Percentiles rank a stretch among this genome's conserved stretches.
phyloP scores from a whole-genome alignment of 345 rosid species.

The Cardamine occulta region DNA sequence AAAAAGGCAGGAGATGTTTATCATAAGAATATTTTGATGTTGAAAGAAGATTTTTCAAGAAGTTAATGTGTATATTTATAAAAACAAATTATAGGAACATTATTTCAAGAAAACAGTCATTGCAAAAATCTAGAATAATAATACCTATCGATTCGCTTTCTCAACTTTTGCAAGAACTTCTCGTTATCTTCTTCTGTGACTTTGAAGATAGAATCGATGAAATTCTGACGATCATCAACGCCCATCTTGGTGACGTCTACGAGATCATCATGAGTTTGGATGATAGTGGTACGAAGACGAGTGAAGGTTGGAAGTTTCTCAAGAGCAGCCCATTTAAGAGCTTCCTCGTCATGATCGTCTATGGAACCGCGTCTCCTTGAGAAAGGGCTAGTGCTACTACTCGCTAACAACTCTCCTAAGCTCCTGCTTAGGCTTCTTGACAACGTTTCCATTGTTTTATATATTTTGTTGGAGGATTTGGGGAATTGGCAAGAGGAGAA shows the following conservation, averaged over 20 bases:
- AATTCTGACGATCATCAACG: constrained; percentile 62
- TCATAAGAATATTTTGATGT: neutral
- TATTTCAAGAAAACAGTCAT: neutral
- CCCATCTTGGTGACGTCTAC: constrained; percentile 83
- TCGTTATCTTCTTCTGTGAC: constrained; percentile 90
- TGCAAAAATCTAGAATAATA: constrained; percentile 29
- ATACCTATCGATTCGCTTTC: constrained; percentile 78
- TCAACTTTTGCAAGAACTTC: constrained; percentile 73
- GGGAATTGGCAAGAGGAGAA: neutral
- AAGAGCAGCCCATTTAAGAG: constrained; percentile 93
- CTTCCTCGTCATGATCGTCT: constrained; percentile 76
- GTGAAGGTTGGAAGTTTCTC: constrained; percentile 84
- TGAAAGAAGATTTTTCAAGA: neutral
- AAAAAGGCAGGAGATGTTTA: neutral
- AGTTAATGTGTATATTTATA: neutral
- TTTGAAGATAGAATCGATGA: constrained; percentile 76
- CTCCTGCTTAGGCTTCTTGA: constrained; percentile 56
- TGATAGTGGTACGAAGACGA: constrained; percentile 73
- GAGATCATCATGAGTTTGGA: constrained; percentile 46
- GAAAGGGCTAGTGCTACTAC: constrained; percentile 30
- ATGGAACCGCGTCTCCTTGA: constrained; percentile 51
- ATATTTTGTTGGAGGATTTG: neutral
- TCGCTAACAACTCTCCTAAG: constrained; percentile 57
- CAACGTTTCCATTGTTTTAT: constrained; percentile 34
- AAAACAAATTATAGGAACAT: neutral